Evolutionary conservation across 2,329 filamentous ascomycete species (phyloP), one percentile per base, ranked within the genome.

Genomic region (Mycocentrospora acerina): DNA sequence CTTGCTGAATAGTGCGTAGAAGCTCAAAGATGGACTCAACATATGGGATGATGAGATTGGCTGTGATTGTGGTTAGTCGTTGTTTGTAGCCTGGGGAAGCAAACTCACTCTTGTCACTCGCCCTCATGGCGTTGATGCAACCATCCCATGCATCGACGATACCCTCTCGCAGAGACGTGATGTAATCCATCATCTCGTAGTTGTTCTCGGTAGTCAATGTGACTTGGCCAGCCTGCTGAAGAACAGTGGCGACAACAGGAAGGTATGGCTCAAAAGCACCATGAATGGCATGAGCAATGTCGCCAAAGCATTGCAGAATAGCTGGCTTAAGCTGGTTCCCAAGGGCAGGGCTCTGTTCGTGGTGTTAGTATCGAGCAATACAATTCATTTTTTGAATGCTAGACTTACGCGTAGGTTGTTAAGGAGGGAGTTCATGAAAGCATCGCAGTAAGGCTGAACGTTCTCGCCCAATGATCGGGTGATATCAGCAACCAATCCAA

Each of bases 81-180:
- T 34, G 16, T 28, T 7, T 30, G 6, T 11, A 18, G 13, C 1
- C 24, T 19, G 9, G 5, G n/a, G 9, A 16, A 11, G 12, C 10
- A 15, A 26, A 72, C 82, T 68, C 70, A 86, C 85, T 83, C 76
- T 91, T 91, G 60, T 75, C 75, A 60, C 85, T 88, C 35, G 78
- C 72, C 76, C 93, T 95, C 85, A 97, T 90, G 36, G 93, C 90
- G 67, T 91, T 83, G 63, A 98, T 90, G 53, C 95, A 93, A 53
- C 93, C 93, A 59, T 90, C 90, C 90, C 94, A 98, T 24, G 93
- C 93, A 76, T 98, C 93, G 85, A 97, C 95, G 54, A 98, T 97
- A 55, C 91, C 93, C 66, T 98, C 94, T 37, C 93, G 85, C 32
- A 98, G 79, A 14, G 90, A 95, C 50, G 95, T 82, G 55, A 98